phyloP scores from a whole-genome alignment of 2,329 filamentous ascomycete species.

The Alternaria conjuncta region DNA sequence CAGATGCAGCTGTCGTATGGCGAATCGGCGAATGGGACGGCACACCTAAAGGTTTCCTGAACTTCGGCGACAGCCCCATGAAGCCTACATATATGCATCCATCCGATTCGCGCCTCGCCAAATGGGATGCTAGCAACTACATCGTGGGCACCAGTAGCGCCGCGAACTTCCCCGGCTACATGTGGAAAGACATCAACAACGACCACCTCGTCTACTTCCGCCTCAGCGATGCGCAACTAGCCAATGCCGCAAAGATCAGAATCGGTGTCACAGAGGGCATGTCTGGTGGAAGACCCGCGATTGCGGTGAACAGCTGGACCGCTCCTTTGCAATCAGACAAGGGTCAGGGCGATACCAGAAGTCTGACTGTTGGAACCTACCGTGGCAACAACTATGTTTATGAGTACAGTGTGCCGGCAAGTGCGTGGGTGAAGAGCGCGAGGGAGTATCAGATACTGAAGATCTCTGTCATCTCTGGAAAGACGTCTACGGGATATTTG shows the following conservation, averaged over 20 bases:
- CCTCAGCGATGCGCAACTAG: conserved; percentile 25
- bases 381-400: conserved; percentile 32
- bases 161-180: conserved; percentile 49
- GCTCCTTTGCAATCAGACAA: conserved; percentile 23
- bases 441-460: conserved; percentile 28
- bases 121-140: conserved; percentile 29
- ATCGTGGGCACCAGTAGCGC: conserved; percentile 24
- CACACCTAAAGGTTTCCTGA: conserved; percentile 63
- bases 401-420: conserved; percentile 30
- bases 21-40: conserved; percentile 70
- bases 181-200: conserved; percentile 54
- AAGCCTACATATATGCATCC: conserved; percentile 54
- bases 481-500: conserved; percentile 27
- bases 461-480: conserved; percentile 28
- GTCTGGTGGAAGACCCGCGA: conserved; percentile 23
- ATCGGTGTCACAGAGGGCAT: conserved; percentile 31
- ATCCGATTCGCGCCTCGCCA: conserved; percentile 40
- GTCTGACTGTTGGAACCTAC: conserved; percentile 31
- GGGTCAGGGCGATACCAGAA: conserved; percentile 26
- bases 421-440: conserved; percentile 25
- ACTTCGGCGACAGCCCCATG: conserved; percentile 52
- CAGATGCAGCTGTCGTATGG: conserved; percentile 59
- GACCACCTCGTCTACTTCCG: conserved; percentile 52
- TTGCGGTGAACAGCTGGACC: conserved; percentile 24
- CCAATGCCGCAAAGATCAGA: conserved; percentile 28